Conservation (phyloP, 768 basidiomycete species). For the Nidularia pulvinata region DNA sequence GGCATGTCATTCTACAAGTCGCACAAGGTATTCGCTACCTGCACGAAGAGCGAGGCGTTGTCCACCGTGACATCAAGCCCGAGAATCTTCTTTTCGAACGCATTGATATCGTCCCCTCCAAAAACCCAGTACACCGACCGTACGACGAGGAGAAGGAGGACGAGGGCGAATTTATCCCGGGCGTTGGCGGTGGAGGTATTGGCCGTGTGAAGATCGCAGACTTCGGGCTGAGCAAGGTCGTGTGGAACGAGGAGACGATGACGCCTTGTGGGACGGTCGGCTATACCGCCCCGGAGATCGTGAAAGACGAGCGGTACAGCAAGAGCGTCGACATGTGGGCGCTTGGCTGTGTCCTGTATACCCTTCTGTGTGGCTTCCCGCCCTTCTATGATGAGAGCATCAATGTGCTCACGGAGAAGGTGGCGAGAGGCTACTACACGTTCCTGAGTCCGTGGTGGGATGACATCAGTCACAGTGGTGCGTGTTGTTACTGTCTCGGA, state of each 20-base stretch:
- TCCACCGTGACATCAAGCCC: slow-evolving; percentile 99
- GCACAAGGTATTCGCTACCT: slow-evolving; percentile 93
- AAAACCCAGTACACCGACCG: slow-evolving; percentile 69
- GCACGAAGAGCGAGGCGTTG: slow-evolving; percentile 97
- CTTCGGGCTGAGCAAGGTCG: slow-evolving; percentile 95
- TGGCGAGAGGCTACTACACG: slow-evolving; percentile 96
- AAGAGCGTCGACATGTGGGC: slow-evolving; percentile 99
- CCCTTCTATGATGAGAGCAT: slow-evolving; percentile 99
- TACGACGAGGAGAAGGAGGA: slow-evolving; percentile 99
- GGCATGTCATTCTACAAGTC: slow-evolving; percentile 97
- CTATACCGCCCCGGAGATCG: slow-evolving; percentile 99
- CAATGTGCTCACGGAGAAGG: slow-evolving; percentile 97
- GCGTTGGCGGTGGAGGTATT: slow-evolving; percentile 95
- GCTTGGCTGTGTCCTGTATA: slow-evolving; percentile 98
- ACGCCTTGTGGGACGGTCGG: slow-evolving; percentile 99
- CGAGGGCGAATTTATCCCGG: slow-evolving; percentile 93
- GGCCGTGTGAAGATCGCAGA: slow-evolving; percentile 99
- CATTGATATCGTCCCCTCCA: slow-evolving; percentile 90
- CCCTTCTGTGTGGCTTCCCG: slow-evolving; percentile 94
- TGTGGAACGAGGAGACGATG: slow-evolving; percentile 99
- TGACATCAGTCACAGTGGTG: slow-evolving; percentile 83
- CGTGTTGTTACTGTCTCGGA: background rate
- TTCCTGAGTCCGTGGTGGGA: slow-evolving; percentile 99
- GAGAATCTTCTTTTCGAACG: slow-evolving; percentile 95
- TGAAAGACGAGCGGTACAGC: slow-evolving; percentile 96